Conservation (phyloP, 2,329 filamentous ascomycete species). For the Aspergillus carbonarius region DNA sequence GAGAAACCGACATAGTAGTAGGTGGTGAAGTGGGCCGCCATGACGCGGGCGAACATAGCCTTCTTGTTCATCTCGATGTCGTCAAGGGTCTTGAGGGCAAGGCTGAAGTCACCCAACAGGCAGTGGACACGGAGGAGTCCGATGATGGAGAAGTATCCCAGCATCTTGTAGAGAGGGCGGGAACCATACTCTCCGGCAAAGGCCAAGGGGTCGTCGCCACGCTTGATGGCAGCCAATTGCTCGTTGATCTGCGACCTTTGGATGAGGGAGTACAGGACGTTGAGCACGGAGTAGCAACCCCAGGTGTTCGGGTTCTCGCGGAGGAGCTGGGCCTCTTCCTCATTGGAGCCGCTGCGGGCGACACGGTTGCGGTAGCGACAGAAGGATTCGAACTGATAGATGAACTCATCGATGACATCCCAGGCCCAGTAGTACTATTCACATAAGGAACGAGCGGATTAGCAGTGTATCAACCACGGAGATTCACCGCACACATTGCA, state of each 20-base stretch:
- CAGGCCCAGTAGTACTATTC: constrained; percentile 96
- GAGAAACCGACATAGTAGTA: constrained; percentile 99
- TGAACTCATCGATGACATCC: constrained; percentile 99
- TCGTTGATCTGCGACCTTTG: constrained; percentile 98
- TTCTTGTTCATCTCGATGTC: constrained; percentile 99
- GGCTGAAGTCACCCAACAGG: constrained; percentile 93
- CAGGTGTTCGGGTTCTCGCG: constrained; percentile 98
- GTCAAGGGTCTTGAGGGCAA: constrained; percentile 97
- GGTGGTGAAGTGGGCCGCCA: constrained; percentile 99
- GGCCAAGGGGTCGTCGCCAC: constrained; percentile 81
- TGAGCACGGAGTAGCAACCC: constrained; percentile 99
- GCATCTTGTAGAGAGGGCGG: constrained; percentile 93
- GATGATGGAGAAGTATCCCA: constrained; percentile 99
- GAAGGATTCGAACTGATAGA: constrained; percentile 99
- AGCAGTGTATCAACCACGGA: constrained; percentile 8
- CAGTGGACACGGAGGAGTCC: constrained; percentile 94
- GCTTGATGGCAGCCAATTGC: constrained; percentile 91
- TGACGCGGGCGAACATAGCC: constrained; percentile 98
- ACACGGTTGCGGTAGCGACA: constrained; percentile 93
- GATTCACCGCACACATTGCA: constrained; percentile 10
- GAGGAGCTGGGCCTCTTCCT: constrained; percentile 87
- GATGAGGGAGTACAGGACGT: constrained; percentile 98
- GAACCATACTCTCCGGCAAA: constrained; percentile 95
- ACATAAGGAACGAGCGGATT: constrained; percentile 1
- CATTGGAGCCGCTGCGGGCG: constrained; percentile 75